A percentile compares a stretch with the other conserved stretches of the same genome.
phyloP scores from a whole-genome alignment of 768 basidiomycete species.

The Panaeolus papilionaceus region DNA sequence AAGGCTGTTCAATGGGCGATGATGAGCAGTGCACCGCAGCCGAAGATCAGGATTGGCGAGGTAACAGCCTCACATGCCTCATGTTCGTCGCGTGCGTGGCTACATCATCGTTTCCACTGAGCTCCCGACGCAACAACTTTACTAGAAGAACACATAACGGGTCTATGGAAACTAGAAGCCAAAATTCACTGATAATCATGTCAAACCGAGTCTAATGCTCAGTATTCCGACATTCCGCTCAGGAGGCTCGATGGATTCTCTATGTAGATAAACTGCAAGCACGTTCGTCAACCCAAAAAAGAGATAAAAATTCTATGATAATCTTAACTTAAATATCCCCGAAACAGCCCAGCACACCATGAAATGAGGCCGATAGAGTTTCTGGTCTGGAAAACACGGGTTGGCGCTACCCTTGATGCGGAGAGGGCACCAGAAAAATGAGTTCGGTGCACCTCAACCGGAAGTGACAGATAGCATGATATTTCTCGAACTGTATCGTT shows the following conservation, averaged over 20 bases:
- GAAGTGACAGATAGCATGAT: background rate
- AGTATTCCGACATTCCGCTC: background rate
- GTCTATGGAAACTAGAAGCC: background rate
- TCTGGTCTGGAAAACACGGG: slow-evolving; percentile 15
- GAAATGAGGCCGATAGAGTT: slow-evolving; percentile 1
- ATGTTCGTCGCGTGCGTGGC: background rate
- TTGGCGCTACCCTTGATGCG: background rate
- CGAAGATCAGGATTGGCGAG: slow-evolving; percentile 1
- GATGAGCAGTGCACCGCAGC: background rate
- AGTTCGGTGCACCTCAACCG: background rate
- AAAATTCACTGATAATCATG: background rate
- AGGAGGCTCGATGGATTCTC: background rate
- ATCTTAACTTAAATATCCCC: slow-evolving; percentile 11
- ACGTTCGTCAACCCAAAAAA: background rate
- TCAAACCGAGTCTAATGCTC: background rate
- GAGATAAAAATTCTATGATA: slow-evolving; percentile 1
- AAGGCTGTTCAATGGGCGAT: background rate
- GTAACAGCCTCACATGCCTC: slow-evolving; percentile 3
- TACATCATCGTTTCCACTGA: background rate
- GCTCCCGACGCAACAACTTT: background rate
- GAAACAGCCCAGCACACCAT: background rate
- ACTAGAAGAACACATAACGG: background rate
- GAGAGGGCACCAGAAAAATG: background rate
- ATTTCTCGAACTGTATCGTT: background rate
- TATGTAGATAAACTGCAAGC: background rate